These are phyloP conservation scores for Deinandra increscens DNA, from an alignment of 129 eudicot genomes.

Conservation along the genomic window DNA sequence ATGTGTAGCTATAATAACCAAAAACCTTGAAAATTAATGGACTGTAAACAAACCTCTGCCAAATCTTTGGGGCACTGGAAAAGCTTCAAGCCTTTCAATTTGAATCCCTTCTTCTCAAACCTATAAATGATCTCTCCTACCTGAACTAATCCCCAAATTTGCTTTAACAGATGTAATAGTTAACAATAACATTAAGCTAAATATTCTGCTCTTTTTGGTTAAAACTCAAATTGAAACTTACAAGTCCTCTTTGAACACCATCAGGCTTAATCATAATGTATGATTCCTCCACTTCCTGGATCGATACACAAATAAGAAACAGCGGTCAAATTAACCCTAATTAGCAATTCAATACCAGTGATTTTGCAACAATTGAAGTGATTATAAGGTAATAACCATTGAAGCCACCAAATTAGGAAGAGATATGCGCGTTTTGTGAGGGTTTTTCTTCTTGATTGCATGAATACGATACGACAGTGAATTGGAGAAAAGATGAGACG, in stretches of 20 bases:
- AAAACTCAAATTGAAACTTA: constrained; percentile 34
- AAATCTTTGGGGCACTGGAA: constrained; percentile 77
- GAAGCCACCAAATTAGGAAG: constrained; percentile 81
- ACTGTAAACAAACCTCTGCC: constrained; percentile 58
- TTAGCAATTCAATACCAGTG: neutral
- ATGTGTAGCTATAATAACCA: neutral
- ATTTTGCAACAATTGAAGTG: neutral
- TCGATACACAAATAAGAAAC: neutral
- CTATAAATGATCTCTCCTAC: constrained; percentile 94
- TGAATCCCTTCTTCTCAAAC: constrained; percentile 96
- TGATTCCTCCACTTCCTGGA: constrained; percentile 71
- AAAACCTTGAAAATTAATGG: neutral
- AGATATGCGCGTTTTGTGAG: constrained; percentile 48
- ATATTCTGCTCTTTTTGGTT: too few species aligned
- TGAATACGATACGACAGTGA: constrained; percentile 23
- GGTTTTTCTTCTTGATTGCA: constrained; percentile 34
- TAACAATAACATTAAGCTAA: neutral
- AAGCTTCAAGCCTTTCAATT: constrained; percentile 86
- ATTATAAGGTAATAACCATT: constrained; percentile 30
- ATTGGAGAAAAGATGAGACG: constrained; percentile 49
- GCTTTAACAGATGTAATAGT: neutral
- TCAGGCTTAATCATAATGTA: constrained; percentile 98
- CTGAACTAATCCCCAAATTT: constrained; percentile 26
- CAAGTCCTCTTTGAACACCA: constrained; percentile 97
- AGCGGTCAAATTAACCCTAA: neutral